Conservation (phyloP, 2,329 filamentous ascomycete species). For the Rhexocercosporidium sp. region DNA sequence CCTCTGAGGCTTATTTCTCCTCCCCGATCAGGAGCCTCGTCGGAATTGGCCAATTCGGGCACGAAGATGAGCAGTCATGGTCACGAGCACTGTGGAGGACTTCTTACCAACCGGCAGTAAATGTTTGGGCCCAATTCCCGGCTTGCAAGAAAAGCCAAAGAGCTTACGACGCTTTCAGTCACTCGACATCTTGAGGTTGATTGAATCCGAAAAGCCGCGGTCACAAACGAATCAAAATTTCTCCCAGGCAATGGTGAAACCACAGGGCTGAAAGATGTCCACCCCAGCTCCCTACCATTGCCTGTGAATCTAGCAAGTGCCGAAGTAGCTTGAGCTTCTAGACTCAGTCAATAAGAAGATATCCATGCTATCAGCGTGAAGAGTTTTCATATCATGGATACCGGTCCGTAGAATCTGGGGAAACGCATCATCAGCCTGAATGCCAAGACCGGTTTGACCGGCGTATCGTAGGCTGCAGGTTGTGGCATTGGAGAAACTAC, state of each 20-base stretch:
- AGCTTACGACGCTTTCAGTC: background rate
- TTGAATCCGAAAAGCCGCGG: background rate
- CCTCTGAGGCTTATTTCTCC: background rate
- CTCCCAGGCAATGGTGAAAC: background rate
- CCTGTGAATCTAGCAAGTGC: background rate
- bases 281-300: background rate
- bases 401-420: constrained; percentile 15
- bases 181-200: background rate
- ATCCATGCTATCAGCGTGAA: background rate
- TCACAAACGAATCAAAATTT: background rate
- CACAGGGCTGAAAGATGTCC: background rate
- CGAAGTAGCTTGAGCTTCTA: background rate
- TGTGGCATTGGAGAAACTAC: constrained; percentile 12
- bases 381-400: background rate
- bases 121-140: background rate
- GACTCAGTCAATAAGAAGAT: background rate
- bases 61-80: background rate
- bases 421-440: constrained; percentile 24
- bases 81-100: constrained; percentile 14
- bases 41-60: constrained; percentile 15
- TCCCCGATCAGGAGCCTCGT: background rate
- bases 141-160: background rate
- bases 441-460: constrained; percentile 18
- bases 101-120: no score
- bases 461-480: constrained; percentile 8